phyloP scores from a whole-genome alignment of 2,329 filamentous ascomycete genomes.

The Colletotrichum orchidophilum region DNA sequence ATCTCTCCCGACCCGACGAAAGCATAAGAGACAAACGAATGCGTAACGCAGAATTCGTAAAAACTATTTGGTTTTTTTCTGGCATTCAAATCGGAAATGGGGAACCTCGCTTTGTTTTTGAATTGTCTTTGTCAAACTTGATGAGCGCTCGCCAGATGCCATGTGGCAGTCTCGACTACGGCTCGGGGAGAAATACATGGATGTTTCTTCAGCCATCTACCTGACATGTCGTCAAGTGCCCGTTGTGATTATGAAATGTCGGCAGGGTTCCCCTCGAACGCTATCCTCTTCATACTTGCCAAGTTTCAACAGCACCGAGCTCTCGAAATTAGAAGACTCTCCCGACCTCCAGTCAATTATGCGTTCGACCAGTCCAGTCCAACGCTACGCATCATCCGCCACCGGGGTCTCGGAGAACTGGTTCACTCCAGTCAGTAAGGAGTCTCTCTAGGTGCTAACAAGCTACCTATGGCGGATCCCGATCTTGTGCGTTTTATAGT shows the following conservation, averaged over 20 bases:
- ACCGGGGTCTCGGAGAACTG: too few species aligned
- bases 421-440: too few species aligned
- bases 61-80: slow-evolving; percentile 29
- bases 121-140: slow-evolving; percentile 13
- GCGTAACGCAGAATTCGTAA: slow-evolving; percentile 31
- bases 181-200: slow-evolving; percentile 9
- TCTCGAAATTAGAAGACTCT: too few species aligned
- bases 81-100: slow-evolving; percentile 32
- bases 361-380: too few species aligned
- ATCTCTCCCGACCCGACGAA: slow-evolving; percentile 8
- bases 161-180: neutral
- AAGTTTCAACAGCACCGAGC: too few species aligned
- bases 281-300: too few species aligned
- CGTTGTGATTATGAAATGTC: neutral
- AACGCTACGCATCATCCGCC: too few species aligned
- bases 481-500: too few species aligned
- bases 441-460: too few species aligned
- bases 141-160: neutral
- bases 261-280: neutral
- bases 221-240: neutral
- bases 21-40: slow-evolving; percentile 29
- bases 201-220: neutral
- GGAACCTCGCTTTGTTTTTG: slow-evolving; percentile 13
- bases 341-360: too few species aligned
- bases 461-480: too few species aligned